phyloP scores from a whole-genome alignment of 176 grass and related monocot species.

The Bolboschoenus planiculmis region DNA sequence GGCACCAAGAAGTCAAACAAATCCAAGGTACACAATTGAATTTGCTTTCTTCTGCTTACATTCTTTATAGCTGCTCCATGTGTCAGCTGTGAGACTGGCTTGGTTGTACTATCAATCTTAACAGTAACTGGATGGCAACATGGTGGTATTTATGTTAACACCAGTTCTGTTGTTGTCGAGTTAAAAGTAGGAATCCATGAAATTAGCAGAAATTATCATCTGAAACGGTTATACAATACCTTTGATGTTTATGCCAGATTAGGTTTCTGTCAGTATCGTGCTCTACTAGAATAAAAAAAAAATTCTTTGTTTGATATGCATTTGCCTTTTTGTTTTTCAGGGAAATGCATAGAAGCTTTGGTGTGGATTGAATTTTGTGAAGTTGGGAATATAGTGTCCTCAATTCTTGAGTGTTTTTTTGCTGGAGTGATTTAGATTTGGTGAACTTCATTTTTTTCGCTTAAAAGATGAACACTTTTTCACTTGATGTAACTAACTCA shows the following conservation, averaged over 20 bases:
- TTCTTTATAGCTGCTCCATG: not conserved
- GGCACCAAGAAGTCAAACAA: slow-evolving; percentile 53
- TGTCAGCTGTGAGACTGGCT: not conserved
- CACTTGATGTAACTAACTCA: not conserved
- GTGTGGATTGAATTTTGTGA: not conserved
- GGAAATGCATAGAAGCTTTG: not conserved
- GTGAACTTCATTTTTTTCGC: not conserved
- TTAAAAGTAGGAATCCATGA: not conserved
- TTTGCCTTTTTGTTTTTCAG: not conserved
- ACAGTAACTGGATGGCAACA: not conserved
- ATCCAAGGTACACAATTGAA: slow-evolving; percentile 26
- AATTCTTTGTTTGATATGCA: not conserved
- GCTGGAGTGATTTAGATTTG: not conserved
- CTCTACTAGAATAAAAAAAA: too few species aligned
- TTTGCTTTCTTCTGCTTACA: not conserved
- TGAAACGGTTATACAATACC: not conserved
- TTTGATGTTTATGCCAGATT: not conserved
- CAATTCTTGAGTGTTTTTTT: not conserved
- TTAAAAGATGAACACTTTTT: not conserved
- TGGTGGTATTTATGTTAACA: not conserved
- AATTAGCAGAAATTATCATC: not conserved
- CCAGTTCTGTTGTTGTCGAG: not conserved
- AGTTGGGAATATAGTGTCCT: not conserved
- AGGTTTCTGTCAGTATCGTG: too few species aligned
- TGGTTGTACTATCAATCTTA: not conserved